phyloP scores from a whole-genome alignment of 1,284 basidiomycete species.

The Agaricales sp. region DNA sequence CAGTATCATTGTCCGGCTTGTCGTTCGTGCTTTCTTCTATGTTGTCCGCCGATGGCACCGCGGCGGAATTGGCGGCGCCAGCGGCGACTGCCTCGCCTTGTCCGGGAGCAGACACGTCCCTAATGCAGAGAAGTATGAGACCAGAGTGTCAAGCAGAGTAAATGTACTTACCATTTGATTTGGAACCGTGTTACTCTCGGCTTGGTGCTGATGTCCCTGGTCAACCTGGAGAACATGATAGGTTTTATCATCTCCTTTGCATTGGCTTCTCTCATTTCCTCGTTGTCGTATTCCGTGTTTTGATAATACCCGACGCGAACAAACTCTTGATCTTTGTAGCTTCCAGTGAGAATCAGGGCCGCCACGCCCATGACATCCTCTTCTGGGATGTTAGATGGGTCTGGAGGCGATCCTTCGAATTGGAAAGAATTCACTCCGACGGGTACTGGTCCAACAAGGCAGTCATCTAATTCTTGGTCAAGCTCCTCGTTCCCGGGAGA shows the following conservation, averaged over 20 bases:
- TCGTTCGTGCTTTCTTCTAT: too few species aligned
- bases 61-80: conserved; percentile 66
- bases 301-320: conserved; percentile 99
- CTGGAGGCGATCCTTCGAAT: conserved; percentile 75
- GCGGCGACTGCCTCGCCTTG: conserved; percentile 36
- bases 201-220: conserved; percentile 85
- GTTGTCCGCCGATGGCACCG: conserved; percentile 72
- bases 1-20: too few species aligned
- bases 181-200: conserved; percentile 90
- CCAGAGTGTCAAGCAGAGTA: conserved; percentile 1
- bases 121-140: conserved; percentile 16
- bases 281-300: conserved; percentile 95
- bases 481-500: conserved; percentile 86
- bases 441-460: conserved; percentile 93
- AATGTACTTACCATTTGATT: conserved; percentile 65
- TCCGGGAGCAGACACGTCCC: conserved; percentile 59
- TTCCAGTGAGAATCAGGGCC: conserved; percentile 85
- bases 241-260: conserved; percentile 41
- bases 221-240: conserved; percentile 71
- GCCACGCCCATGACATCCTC: conserved; percentile 86
- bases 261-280: conserved; percentile 69
- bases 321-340: conserved; percentile 92
- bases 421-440: conserved; percentile 95
- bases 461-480: conserved; percentile 94
- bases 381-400: conserved; percentile 65